These are phyloP conservation scores for Russula sp. DNA, from an alignment of 768 basidiomycete species.

Conservation along the genomic window DNA sequence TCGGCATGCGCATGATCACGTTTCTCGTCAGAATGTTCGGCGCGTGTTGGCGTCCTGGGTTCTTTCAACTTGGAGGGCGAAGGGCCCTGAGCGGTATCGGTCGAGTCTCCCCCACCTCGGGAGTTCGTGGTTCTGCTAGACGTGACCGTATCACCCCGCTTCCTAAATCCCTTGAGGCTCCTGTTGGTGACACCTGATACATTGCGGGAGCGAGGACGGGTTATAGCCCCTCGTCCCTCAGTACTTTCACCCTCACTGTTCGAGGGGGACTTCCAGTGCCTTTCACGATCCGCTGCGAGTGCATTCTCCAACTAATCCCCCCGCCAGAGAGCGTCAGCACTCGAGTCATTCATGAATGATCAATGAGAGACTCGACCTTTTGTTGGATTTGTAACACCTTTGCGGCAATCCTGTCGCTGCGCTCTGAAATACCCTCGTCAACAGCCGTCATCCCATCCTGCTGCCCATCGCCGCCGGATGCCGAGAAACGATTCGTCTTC, in stretches of 20 bases:
- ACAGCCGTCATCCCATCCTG: conserved; percentile 85
- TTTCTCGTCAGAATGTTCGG: conserved; percentile 8
- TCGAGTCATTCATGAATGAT: not conserved
- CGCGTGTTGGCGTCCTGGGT: conserved; percentile 18
- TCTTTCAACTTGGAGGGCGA: conserved; percentile 2
- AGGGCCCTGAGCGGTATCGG: conserved; percentile 40
- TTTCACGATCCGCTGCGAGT: conserved; percentile 54
- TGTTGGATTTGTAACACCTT: conserved; percentile 88
- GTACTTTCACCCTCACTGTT: conserved; percentile 49
- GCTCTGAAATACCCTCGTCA: conserved; percentile 78
- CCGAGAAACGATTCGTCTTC: conserved; percentile 79
- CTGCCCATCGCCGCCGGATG: conserved; percentile 56
- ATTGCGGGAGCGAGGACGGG: conserved; percentile 38
- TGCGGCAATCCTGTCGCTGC: conserved; percentile 83
- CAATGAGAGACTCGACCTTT: conserved; percentile 55
- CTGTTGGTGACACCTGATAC: conserved; percentile 35
- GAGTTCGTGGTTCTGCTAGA: conserved; percentile 43
- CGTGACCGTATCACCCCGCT: conserved; percentile 57
- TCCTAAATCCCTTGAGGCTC: conserved; percentile 31
- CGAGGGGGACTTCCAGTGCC: conserved; percentile 41
- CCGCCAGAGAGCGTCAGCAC: conserved; percentile 11
- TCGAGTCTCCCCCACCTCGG: conserved; percentile 6
- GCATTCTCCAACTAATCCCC: conserved; percentile 69
- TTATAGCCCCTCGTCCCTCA: conserved; percentile 35
- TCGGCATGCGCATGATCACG: not conserved